Base-by-base conservation (phyloP, 208 protist species). In the Trypanosoma avium region DNA sequence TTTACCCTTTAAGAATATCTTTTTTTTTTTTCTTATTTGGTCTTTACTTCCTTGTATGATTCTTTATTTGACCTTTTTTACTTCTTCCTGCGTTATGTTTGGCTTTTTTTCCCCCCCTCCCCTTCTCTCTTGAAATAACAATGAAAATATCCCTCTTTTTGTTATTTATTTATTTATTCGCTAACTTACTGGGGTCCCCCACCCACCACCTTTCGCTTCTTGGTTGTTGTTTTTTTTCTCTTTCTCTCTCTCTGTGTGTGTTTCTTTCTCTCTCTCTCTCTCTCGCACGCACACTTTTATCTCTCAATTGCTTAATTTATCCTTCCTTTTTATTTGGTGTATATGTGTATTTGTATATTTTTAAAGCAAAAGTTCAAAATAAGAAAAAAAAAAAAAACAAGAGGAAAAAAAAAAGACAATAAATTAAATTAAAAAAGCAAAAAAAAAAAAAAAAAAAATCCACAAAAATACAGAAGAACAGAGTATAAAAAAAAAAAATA, bases 371-470 rank as follows among this genome's bases (percentile, higher is more conserved):
- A 8, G n/a, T 10, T 4, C 7, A 10, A 32, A 10, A 32, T 13
- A 62, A 53, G 55, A 55, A 24, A 62, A 55, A 13, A 53, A 46
- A 56, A 53, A 62, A 10, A 38, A 38, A 38, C 10, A 38, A 38
- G 33, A 38, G 10, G 10, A 38, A 10, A 38, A 38, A 15, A 2
- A 9, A 42, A 9, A 42, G 36, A 42, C 10, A 42, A 42, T n/a
- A n/a, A n/a, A n/a, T n/a, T n/a, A n/a, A n/a, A n/a, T n/a, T 53
- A 60, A 63, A 57, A 63, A 60, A 9, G 56, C 10, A 24, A 48
- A 54, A 67, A 53, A 40, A 10, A 21, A 62, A 29, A 32, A 32
- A 35, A 27, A 27, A 49, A 49, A 49, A 9, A 49, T 49, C 21
- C 4, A 55, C 24, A 26, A 55, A 55, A 35, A 9, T 5, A 32